These are phyloP conservation scores for Puccinia horiana DNA, from an alignment of 1,284 basidiomycete genomes.

Conservation along the genomic window DNA sequence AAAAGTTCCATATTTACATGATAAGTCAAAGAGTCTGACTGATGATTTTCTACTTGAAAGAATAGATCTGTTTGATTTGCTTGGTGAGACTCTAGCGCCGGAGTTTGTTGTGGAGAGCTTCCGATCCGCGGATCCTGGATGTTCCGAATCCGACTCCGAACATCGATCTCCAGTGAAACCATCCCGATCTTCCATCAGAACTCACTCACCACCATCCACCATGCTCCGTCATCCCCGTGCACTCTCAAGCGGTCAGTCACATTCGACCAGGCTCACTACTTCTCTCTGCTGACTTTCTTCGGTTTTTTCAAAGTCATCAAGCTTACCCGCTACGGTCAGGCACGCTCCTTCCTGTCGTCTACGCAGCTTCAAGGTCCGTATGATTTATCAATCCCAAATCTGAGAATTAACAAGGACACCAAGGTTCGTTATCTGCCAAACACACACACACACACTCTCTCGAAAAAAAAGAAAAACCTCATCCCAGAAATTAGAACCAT, in stretches of 20 bases:
- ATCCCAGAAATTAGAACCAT: neutral
- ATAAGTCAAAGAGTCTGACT: no score
- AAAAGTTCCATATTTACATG: no score
- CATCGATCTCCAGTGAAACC: no score
- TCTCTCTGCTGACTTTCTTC: conserved; percentile 52
- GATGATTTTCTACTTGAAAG: no score
- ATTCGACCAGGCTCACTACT: neutral
- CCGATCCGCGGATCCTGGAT: neutral
- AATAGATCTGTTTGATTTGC: no score
- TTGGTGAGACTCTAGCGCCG: no score
- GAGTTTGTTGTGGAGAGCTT: neutral
- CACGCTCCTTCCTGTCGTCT: conserved; percentile 66
- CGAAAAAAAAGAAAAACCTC: conserved; percentile 64
- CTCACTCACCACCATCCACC: neutral
- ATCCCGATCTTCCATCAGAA: neutral
- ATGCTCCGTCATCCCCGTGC: neutral
- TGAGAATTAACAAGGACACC: conserved; percentile 74
- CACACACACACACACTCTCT: no score
- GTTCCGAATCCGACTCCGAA: neutral
- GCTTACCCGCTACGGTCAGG: conserved; percentile 67
- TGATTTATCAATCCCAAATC: conserved; percentile 75
- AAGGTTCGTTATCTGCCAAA: conserved; percentile 88
- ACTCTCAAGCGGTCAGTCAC: neutral
- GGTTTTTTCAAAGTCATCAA: conserved; percentile 48
- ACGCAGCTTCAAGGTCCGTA: conserved; percentile 85